phyloP scores from a whole-genome alignment of 768 basidiomycete genomes.

The Tulasnella sp. region DNA sequence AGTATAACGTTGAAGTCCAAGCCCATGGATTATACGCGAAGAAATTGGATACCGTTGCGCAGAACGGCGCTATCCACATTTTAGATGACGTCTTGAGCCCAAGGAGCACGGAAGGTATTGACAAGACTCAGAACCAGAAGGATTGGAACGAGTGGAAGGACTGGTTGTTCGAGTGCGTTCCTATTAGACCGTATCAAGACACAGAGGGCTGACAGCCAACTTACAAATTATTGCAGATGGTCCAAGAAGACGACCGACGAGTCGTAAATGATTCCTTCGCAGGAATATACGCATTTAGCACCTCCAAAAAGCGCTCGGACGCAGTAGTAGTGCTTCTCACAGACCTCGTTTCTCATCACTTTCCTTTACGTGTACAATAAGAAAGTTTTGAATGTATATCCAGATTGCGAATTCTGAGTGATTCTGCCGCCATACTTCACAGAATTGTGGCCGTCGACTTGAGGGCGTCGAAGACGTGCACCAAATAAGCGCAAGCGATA shows the following conservation, averaged over 20 bases:
- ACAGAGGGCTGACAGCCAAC: background rate
- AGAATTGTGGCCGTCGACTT: background rate
- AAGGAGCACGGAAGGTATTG: slow-evolving; percentile 10
- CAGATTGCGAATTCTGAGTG: background rate
- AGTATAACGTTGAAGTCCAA: slow-evolving; percentile 27
- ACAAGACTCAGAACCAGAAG: slow-evolving; percentile 17
- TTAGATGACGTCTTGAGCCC: slow-evolving; percentile 23
- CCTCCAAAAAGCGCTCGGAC: slow-evolving; percentile 2
- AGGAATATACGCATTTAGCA: background rate
- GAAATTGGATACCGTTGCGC: slow-evolving; percentile 4
- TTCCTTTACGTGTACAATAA: background rate
- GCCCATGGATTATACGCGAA: slow-evolving; percentile 18
- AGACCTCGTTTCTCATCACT: background rate
- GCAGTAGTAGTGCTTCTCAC: background rate
- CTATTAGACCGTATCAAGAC: background rate
- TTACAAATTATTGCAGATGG: background rate
- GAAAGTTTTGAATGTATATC: background rate
- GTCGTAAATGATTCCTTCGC: background rate
- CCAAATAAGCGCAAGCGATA: slow-evolving; percentile 8
- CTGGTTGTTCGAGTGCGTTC: slow-evolving; percentile 23
- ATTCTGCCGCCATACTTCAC: background rate
- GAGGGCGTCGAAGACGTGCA: background rate
- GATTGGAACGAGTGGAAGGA: slow-evolving; percentile 30
- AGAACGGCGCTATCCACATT: slow-evolving; percentile 26
- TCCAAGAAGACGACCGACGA: slow-evolving; percentile 9